These are phyloP conservation scores for Hortiboletus campestris DNA, from an alignment of 768 basidiomycete species.

Conservation along the genomic window DNA sequence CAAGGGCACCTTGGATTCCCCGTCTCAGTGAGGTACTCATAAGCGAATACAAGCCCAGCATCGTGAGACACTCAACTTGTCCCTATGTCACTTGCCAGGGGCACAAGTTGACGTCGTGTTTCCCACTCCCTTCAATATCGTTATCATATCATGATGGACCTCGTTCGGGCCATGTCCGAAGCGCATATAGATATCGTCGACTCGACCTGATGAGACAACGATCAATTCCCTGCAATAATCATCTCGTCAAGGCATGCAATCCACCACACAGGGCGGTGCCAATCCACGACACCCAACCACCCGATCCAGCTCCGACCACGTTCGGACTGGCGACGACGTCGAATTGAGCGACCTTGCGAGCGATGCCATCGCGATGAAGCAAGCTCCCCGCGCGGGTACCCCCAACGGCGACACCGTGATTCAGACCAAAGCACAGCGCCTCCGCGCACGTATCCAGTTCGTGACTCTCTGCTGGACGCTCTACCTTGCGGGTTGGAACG, in stretches of 20 bases:
- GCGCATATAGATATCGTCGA: background rate
- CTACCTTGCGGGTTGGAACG: constrained; percentile 40
- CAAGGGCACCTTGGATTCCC: no score
- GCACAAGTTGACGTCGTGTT: no score
- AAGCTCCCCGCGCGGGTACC: background rate
- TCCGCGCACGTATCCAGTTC: constrained; percentile 32
- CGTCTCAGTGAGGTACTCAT: no score
- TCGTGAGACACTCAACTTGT: no score
- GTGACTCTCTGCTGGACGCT: constrained; percentile 34
- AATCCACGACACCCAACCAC: constrained; percentile 7
- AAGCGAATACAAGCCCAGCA: no score
- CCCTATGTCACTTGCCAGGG: no score
- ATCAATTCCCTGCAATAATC: background rate
- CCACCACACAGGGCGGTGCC: background rate
- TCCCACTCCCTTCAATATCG: no score
- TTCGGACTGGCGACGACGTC: background rate
- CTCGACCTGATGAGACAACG: background rate
- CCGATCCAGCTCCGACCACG: background rate
- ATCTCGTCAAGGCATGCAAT: constrained; percentile 12
- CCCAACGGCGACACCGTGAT: background rate
- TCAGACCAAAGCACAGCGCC: constrained; percentile 21
- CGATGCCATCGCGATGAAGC: background rate
- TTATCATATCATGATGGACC: no score
- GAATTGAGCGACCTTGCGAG: background rate
- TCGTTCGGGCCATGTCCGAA: no score